Base-by-base conservation (phyloP, 805 yeast genomes). In the Kluyveromyces nonfermentans region DNA sequence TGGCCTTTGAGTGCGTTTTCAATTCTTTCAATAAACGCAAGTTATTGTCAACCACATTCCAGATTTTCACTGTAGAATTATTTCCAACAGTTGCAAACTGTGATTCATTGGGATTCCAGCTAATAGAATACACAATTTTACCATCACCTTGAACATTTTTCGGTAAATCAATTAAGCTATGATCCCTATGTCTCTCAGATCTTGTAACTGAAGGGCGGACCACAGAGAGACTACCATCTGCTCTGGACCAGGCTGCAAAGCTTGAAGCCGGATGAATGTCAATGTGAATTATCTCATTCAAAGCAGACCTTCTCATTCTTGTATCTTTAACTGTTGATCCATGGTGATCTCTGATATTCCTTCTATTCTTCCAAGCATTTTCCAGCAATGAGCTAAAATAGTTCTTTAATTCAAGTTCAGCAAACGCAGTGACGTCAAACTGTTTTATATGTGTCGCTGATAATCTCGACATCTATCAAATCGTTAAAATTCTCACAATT, bases 211-310 rank as follows among this genome's bases (percentile, higher is more conserved):
- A 35, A 12, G 54, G 33, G 20, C 41, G 36, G 63, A 64, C 57
- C 7, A 58, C 43, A 8, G 62, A 55, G 28, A 62, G 37, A 1
- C 64, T 53, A 1, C 65, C 64, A 41, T 62, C 66, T 37, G 48
- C 46, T 45, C 65, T 52, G 34, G 58, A 51, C 43, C 60, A 62
- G 0, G 59, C 64, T 20, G 59, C 16, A n/a, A 40, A 43, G 3
- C 47, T 46, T 5, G 62, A 64, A 14, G 57, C 36, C 1, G 57
- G 56, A 39, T 60, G 58, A 22, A 59, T 54, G 20, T 59, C 57
- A 7, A 60, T n/a, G 0, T 59, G 36, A 2, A 53, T 7, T 2
- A 60, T 43, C 31, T 53, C 57, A 39, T 59, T 56, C 16, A 38
- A 17, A 15, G 33, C 16, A n/a, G 33, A 18, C 16, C 41, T 20